Evolutionary conservation across 257 asterid species (phyloP), one percentile per base, ranked within the genome.

Genomic region (Verbena officinalis): DNA sequence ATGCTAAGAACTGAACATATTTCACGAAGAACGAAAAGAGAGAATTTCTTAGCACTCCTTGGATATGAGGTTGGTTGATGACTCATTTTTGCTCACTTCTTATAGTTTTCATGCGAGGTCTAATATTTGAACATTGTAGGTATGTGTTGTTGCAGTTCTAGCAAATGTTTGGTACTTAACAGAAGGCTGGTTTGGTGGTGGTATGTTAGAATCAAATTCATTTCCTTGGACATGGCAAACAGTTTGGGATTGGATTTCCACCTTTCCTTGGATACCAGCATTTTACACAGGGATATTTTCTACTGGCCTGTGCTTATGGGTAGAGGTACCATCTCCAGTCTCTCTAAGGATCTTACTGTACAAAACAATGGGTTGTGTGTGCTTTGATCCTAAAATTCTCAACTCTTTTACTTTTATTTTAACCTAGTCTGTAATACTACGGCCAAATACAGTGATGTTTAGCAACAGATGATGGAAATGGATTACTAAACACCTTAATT

Each of bases 181-280:
- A 55, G 81, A 76, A 71, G 80, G 80, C 71, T 76, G 67, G 74
- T 72, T 73, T 39, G 64, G 73, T 60, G 81, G 76, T 15, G 80
- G 81, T 66, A 45, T 69, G n/a, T 83, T 51, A 53, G 81, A 59
- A 36, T 44, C 59, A 58, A 78, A 73, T 71, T 80, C 78, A 59
- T 71, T 79, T n/a, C 69, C 87, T 46, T 83, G 83, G 91, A 80
- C 87, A 31, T 72, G 72, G 80, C 62, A 48, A 57, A 34, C 73
- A 49, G 67, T 75, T 48, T 64, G 64, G 19, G 75, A 73, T 60
- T 77, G 75, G 69, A 44, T 77, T 27, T 65, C 73, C 24, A 58
- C 73, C 50, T 89, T 84, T 83, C 97, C 95, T 57, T 89, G 97
- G 97, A 60, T 83, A 62, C 95, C 97, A 64, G 91, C 94, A 56